Conservation (phyloP, 495 filamentous ascomycete species). For the Trypethelium eluteriae region DNA sequence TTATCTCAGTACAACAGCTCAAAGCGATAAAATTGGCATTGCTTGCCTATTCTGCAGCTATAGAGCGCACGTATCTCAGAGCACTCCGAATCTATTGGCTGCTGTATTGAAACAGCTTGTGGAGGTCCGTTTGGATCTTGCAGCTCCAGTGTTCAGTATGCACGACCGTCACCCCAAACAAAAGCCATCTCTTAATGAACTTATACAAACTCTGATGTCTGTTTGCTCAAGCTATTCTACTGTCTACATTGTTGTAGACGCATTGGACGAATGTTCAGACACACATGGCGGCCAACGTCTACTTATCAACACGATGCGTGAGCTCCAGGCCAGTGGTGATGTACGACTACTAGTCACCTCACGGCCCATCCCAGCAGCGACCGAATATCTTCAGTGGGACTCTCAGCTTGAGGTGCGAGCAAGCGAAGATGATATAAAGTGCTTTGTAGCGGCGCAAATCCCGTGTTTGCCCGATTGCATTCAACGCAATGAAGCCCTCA, state of each 20-base stretch:
- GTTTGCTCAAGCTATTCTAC: constrained; percentile 24
- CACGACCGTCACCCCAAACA: constrained; percentile 13
- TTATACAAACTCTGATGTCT: constrained; percentile 28
- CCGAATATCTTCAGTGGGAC: constrained; percentile 11
- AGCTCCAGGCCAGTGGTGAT: constrained; percentile 25
- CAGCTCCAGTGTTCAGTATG: constrained; percentile 26
- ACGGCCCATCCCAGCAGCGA: constrained; percentile 19
- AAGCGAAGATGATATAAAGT: constrained; percentile 20
- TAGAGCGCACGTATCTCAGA: constrained; percentile 34
- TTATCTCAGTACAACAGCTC: constrained; percentile 22
- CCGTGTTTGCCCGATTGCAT: constrained; percentile 16
- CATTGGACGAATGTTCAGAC: constrained; percentile 39
- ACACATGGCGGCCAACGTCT: constrained; percentile 27
- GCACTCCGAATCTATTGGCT: constrained; percentile 27
- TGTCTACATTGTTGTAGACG: constrained; percentile 42
- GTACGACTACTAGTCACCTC: constrained; percentile 28
- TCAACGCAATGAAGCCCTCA: constrained; percentile 11
- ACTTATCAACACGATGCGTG: constrained; percentile 32
- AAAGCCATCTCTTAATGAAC: constrained; percentile 32
- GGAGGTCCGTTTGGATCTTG: constrained; percentile 23
- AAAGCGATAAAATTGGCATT: constrained; percentile 27
- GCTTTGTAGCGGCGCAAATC: constrained; percentile 19
- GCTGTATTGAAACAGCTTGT: constrained; percentile 39
- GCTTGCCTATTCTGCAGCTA: constrained; percentile 42
- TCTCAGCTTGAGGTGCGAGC: constrained; percentile 20